Conservation (phyloP, 148 eudicot genomes). For the Rhododendron williamsianum region DNA sequence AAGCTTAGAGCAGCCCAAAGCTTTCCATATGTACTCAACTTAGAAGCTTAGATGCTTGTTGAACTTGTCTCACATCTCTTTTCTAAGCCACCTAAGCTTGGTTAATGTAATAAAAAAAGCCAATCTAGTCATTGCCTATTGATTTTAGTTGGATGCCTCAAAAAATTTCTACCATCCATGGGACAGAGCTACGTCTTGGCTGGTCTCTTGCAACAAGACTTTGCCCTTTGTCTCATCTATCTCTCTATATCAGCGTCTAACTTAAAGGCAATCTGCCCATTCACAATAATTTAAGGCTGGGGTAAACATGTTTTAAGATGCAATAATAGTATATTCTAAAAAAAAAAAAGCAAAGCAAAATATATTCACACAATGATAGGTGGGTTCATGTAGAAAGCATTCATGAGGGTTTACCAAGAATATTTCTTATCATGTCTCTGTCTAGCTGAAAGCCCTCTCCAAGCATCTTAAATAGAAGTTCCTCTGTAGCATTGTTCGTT, state of each 20-base stretch:
- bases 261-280: background rate
- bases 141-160: background rate
- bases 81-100: background rate
- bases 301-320: background rate
- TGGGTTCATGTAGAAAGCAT: background rate
- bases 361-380: background rate
- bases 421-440: conserved; percentile 26
- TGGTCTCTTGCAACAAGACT: background rate
- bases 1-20: conserved; percentile 2
- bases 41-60: background rate
- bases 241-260: background rate
- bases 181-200: background rate
- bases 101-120: background rate
- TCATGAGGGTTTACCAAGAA: conserved; percentile 29
- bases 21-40: background rate
- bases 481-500: conserved; percentile 20
- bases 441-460: conserved; percentile 40
- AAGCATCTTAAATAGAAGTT: conserved; percentile 38
- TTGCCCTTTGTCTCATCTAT: background rate
- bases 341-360: background rate
- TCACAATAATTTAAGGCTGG: background rate
- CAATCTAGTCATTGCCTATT: background rate
- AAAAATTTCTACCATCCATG: background rate
- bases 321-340: background rate
- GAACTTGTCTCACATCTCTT: background rate